Percentiles rank a stretch among this genome's conserved stretches.
Evolutionary conservation across 257 asterid genomes (phyloP).

Genomic region (Ophiorrhiza pumila): DNA sequence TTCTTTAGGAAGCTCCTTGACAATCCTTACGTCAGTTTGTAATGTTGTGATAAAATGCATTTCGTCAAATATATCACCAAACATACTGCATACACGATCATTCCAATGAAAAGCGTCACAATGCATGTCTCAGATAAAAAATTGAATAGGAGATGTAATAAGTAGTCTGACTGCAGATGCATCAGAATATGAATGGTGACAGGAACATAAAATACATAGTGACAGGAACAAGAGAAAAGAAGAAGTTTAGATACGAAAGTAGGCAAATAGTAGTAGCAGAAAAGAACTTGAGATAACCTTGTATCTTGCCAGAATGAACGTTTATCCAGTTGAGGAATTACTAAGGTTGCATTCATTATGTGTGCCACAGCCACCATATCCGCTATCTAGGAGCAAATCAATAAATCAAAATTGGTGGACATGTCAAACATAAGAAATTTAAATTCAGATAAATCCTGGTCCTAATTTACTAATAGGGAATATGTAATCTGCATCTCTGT

Average conservation of each 20-base stretch:
- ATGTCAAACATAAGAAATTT: not conserved
- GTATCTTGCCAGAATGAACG: constrained; percentile 94
- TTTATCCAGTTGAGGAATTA: constrained; percentile 89
- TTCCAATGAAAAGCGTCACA: not conserved
- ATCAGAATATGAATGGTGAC: not conserved
- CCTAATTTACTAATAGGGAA: not conserved
- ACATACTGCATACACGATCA: constrained; percentile 57
- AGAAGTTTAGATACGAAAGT: not conserved
- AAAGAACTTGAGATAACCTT: constrained; percentile 48
- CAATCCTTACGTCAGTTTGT: constrained; percentile 65
- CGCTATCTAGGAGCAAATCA: constrained; percentile 62
- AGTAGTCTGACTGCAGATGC: not conserved
- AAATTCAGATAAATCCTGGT: not conserved
- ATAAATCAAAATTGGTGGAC: not conserved
- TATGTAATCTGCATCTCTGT: not conserved
- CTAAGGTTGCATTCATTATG: constrained; percentile 86
- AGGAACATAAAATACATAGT: not conserved
- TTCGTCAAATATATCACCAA: constrained; percentile 88
- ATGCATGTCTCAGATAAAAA: not conserved
- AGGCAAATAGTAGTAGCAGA: not conserved
- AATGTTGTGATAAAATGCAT: constrained; percentile 61
- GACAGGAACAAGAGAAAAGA: not conserved
- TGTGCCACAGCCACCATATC: constrained; percentile 99
- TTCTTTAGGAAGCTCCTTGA: constrained; percentile 82
- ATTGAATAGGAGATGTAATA: too few species aligned